Percentiles rank a stretch among this genome's conserved stretches.
Evolutionary conservation across 2,329 filamentous ascomycete species (phyloP).

Genomic region (Cordyceps fumosorosea): DNA sequence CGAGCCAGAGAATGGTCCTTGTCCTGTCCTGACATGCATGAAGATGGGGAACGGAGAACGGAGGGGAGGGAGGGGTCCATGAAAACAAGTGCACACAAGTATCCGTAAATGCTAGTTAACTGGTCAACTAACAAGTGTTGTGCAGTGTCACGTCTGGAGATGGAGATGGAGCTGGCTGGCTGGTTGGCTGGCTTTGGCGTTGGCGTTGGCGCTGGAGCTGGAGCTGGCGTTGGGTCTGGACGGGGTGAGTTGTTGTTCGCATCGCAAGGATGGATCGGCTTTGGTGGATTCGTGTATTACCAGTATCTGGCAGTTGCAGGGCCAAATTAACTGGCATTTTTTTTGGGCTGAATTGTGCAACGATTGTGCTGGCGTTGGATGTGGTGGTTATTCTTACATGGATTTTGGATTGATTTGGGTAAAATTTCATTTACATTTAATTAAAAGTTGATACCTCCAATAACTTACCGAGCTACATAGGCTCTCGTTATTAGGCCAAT

Average conservation of each 20-base stretch:
- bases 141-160: slow-evolving; percentile 16
- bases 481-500: not conserved
- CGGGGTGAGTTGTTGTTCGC: not conserved
- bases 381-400: no score
- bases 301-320: no score
- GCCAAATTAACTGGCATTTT: no score
- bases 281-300: no score
- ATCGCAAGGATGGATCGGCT: no score
- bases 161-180: no score
- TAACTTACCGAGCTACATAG: not conserved
- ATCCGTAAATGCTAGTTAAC: no score
- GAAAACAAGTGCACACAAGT: slow-evolving; percentile 17
- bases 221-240: slow-evolving; percentile 1
- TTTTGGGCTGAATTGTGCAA: no score
- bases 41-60: slow-evolving; percentile 24
- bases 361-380: no score
- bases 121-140: not conserved
- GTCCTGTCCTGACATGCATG: slow-evolving; percentile 27
- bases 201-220: no score
- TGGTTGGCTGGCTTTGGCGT: no score
- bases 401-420: no score
- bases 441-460: not conserved
- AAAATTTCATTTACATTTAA: not conserved
- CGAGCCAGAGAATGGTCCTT: not conserved
- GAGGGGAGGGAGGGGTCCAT: slow-evolving; percentile 18